Evolutionary conservation across 169 alveolate genomes (phyloP).

Genomic region (Cyclospora cayetanensis): DNA sequence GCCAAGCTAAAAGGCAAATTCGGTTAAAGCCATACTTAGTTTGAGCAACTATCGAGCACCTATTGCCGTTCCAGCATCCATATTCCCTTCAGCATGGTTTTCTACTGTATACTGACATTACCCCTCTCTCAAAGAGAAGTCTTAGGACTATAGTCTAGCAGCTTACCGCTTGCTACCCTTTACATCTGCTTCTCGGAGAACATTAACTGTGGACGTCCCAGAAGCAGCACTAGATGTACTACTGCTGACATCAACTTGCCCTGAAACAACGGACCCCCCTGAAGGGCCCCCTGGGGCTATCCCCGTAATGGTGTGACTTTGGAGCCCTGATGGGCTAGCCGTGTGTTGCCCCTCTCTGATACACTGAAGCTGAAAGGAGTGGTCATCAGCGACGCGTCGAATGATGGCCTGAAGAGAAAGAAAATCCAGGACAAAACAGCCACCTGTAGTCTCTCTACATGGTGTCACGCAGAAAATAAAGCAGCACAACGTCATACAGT

Average conservation of each 20-base stretch:
- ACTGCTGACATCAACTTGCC: background rate
- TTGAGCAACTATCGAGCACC: too few relatives aligned
- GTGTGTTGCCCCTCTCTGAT: background rate
- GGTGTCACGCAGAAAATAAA: background rate
- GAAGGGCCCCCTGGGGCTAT: background rate
- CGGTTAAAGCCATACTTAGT: too few relatives aligned
- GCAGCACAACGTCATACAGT: background rate
- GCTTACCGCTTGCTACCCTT: background rate
- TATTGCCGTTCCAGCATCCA: too few relatives aligned
- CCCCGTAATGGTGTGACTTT: background rate
- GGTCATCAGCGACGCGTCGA: slow-evolving; percentile 18
- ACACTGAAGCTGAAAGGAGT: background rate
- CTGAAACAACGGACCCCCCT: background rate
- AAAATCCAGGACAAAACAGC: background rate
- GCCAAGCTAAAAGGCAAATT: too few relatives aligned
- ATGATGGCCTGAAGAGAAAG: background rate
- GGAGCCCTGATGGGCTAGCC: background rate
- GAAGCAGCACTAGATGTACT: background rate
- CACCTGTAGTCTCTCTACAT: too few relatives aligned
- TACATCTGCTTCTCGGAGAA: background rate
- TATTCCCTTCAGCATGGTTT: too few relatives aligned
- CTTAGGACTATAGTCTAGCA: too few relatives aligned
- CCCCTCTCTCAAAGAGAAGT: too few relatives aligned
- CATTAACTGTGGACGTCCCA: background rate
- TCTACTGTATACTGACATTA: too few relatives aligned